Percentiles rank a stretch among this genome's conserved stretches.
Evolutionary conservation across 1,284 basidiomycete species (phyloP).

Genomic region (Mycosarcoma mackinlayi): DNA sequence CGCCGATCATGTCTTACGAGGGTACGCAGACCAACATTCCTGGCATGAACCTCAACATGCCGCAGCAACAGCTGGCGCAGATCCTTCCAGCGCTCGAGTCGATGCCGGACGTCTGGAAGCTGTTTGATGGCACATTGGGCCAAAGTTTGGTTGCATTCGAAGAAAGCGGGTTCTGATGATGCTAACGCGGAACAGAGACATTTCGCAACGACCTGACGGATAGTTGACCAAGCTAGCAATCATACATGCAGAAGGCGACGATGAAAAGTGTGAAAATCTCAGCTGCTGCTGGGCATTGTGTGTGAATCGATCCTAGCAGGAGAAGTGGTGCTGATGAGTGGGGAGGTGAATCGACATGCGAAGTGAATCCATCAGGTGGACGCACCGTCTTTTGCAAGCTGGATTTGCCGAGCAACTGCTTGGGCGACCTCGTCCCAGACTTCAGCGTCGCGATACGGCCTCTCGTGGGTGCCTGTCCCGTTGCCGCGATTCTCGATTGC

Average conservation of each 20-base stretch:
- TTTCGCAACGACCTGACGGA: too few species aligned
- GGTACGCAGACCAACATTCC: slow-evolving; percentile 17
- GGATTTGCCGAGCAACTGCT: slow-evolving; percentile 34
- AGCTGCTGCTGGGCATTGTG: too few species aligned
- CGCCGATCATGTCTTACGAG: slow-evolving; percentile 9
- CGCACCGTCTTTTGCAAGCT: slow-evolving; percentile 15
- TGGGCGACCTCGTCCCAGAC: slow-evolving; percentile 59
- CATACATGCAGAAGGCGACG: too few species aligned
- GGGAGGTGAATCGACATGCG: neutral
- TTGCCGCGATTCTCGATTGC: slow-evolving; percentile 20
- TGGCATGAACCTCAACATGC: slow-evolving; percentile 44
- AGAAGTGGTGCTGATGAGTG: neutral
- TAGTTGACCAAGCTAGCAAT: too few species aligned
- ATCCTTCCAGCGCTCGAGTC: slow-evolving; percentile 47
- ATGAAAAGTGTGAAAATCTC: too few species aligned
- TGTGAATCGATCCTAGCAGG: too few species aligned
- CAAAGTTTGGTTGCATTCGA: slow-evolving; percentile 46
- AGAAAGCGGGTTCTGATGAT: slow-evolving; percentile 40
- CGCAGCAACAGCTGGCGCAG: slow-evolving; percentile 44
- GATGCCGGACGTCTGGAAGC: slow-evolving; percentile 55
- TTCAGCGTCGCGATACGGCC: slow-evolving; percentile 61
- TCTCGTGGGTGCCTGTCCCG: slow-evolving; percentile 30
- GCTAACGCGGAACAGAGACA: neutral
- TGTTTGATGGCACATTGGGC: slow-evolving; percentile 52
- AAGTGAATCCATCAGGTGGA: slow-evolving; percentile 13